These are phyloP conservation scores for Pseudophaeomoniella oleicola DNA, from an alignment of 2,329 filamentous ascomycete genomes.

Conservation along the genomic window DNA sequence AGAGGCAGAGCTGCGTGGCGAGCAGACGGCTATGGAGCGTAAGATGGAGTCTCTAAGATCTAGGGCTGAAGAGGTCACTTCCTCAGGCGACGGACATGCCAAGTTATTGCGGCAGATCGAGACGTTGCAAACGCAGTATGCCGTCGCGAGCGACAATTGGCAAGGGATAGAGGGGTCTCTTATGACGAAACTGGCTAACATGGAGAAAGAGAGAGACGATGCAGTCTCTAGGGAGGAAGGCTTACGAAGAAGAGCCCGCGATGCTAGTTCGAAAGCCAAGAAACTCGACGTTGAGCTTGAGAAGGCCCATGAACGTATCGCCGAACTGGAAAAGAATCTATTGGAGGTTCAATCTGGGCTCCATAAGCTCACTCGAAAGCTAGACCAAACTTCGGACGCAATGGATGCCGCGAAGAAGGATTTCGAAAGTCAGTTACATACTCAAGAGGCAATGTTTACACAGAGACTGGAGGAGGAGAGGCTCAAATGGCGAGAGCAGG, in stretches of 20 bases:
- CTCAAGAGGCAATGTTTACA: slow-evolving; percentile 40
- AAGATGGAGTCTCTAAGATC: slow-evolving; percentile 79
- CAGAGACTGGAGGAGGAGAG: slow-evolving; percentile 52
- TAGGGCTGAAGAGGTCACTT: slow-evolving; percentile 67
- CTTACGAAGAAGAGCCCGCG: slow-evolving; percentile 74
- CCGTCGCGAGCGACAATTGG: slow-evolving; percentile 92
- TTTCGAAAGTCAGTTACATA: slow-evolving; percentile 43
- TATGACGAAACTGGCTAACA: slow-evolving; percentile 55
- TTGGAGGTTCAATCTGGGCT: slow-evolving; percentile 50
- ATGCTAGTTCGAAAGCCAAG: slow-evolving; percentile 56
- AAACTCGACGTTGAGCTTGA: slow-evolving; percentile 74
- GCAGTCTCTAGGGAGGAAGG: slow-evolving; percentile 70
- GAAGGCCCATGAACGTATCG: slow-evolving; percentile 32
- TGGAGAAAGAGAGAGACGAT: slow-evolving; percentile 89
- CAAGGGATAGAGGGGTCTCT: slow-evolving; percentile 85
- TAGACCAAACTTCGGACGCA: slow-evolving; percentile 41
- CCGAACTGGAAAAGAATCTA: slow-evolving; percentile 38
- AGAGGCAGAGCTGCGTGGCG: slow-evolving; percentile 68
- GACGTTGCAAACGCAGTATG: slow-evolving; percentile 88
- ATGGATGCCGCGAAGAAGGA: slow-evolving; percentile 44
- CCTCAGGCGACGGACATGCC: slow-evolving; percentile 67
- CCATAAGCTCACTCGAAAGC: slow-evolving; percentile 25
- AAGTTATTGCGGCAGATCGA: slow-evolving; percentile 90
- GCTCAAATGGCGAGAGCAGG: slow-evolving; percentile 40
- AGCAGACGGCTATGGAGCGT: slow-evolving; percentile 63